Evolutionary conservation across 495 filamentous ascomycete species (phyloP).

Genomic region (Talaromyces trachyspermus): DNA sequence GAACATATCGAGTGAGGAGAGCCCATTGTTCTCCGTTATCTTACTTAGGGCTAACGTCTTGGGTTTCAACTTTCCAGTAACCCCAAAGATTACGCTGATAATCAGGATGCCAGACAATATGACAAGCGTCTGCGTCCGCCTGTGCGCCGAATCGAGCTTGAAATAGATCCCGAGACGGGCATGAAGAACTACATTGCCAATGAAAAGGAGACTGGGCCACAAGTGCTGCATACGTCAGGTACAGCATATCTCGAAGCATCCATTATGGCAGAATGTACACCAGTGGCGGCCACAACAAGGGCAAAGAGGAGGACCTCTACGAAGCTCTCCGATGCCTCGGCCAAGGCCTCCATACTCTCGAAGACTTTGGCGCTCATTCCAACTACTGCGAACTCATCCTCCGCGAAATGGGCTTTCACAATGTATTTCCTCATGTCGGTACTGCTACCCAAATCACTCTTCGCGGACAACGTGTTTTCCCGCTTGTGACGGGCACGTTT

Average conservation of each 20-base stretch:
- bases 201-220: constrained; percentile 80
- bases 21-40: neutral
- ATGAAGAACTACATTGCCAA: constrained; percentile 99
- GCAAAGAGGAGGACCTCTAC: constrained; percentile 77
- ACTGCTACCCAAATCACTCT: constrained; percentile 63
- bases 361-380: constrained; percentile 92
- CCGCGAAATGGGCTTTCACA: constrained; percentile 72
- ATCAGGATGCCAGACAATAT: constrained; percentile 73
- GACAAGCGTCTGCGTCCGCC: constrained; percentile 78
- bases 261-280: constrained; percentile 87
- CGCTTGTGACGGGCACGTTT: constrained; percentile 84
- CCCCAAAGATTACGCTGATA: constrained; percentile 85
- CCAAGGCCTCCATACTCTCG: constrained; percentile 86
- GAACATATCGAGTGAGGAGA: constrained; percentile 82
- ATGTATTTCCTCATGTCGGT: constrained; percentile 86
- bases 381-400: constrained; percentile 89
- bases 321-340: constrained; percentile 86
- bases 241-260: constrained; percentile 74
- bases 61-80: no score
- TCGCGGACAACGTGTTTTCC: constrained; percentile 67
- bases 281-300: constrained; percentile 53
- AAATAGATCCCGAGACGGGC: constrained; percentile 74
- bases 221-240: constrained; percentile 81
- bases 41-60: neutral
- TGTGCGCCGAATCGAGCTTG: constrained; percentile 65